Conservation (phyloP, 2,329 filamentous ascomycete genomes). For the Aspergillus tamarii region DNA sequence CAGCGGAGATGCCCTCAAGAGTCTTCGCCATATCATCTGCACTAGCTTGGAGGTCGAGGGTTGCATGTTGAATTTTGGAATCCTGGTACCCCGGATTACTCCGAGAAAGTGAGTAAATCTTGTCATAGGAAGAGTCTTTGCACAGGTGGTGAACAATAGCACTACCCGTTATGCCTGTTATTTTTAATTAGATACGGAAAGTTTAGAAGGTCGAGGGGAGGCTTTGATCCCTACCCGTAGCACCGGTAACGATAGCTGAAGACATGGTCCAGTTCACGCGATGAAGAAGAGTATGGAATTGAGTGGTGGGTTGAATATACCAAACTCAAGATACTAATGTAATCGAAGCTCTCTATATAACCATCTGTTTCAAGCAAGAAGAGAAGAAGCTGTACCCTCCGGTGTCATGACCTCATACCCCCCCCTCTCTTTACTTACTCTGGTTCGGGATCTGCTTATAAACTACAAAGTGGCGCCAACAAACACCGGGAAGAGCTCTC, state of each 20-base stretch:
- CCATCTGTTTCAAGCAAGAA: background rate
- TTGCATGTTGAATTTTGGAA: slow-evolving; percentile 41
- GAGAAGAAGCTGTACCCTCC: background rate
- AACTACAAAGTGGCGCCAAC: background rate
- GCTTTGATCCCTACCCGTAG: slow-evolving; percentile 25
- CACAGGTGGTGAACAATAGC: slow-evolving; percentile 45
- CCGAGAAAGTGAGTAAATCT: slow-evolving; percentile 45
- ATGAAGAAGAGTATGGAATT: background rate
- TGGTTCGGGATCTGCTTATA: too few species aligned
- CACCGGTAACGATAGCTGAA: slow-evolving; percentile 35
- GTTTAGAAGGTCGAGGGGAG: background rate
- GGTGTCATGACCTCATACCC: background rate
- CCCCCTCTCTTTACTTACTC: too few species aligned
- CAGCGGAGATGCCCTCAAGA: slow-evolving; percentile 39
- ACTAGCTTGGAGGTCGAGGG: slow-evolving; percentile 41
- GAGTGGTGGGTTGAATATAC: background rate
- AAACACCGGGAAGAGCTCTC: too few species aligned
- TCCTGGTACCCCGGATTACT: slow-evolving; percentile 42
- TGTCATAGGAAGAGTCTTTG: slow-evolving; percentile 40
- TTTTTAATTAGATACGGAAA: slow-evolving; percentile 1
- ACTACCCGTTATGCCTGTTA: slow-evolving; percentile 45
- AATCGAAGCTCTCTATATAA: background rate
- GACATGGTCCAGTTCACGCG: slow-evolving; percentile 22
- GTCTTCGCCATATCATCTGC: slow-evolving; percentile 42
- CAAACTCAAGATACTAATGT: background rate